These are phyloP conservation scores for Geranomyces michiganensis DNA, from an alignment of 192 early-diverging fungal genomes.

Conservation along the genomic window DNA sequence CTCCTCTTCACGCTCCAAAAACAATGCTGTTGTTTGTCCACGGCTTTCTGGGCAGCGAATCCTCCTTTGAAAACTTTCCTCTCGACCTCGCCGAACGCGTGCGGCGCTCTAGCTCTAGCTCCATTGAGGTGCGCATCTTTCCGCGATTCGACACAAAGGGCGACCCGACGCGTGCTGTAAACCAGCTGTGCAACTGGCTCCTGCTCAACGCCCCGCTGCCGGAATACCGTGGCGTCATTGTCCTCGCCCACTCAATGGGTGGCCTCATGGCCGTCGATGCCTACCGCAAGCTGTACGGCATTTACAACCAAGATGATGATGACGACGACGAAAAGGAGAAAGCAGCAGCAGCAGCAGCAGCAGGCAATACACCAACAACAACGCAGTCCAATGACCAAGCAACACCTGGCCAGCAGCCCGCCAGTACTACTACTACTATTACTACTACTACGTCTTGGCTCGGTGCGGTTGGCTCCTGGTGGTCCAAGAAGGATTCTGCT, in stretches of 20 bases:
- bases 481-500: conserved; percentile 9
- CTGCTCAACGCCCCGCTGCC: conserved; percentile 42
- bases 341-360: background rate
- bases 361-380: conserved; percentile 3
- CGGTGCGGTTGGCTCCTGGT: conserved; percentile 22
- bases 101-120: background rate
- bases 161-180: conserved; percentile 33
- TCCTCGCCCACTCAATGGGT: conserved; percentile 55
- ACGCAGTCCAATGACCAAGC: too few species aligned
- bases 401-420: too few species aligned
- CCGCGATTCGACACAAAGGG: conserved; percentile 50
- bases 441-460: conserved; percentile 15
- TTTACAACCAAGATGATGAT: conserved; percentile 12
- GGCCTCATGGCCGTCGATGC: conserved; percentile 52
- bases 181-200: conserved; percentile 48
- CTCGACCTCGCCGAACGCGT: conserved; percentile 37
- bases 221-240: conserved; percentile 37
- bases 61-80: conserved; percentile 51
- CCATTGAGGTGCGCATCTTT: conserved; percentile 39
- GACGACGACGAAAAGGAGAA: background rate
- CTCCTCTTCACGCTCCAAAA: conserved; percentile 7
- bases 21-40: conserved; percentile 57
- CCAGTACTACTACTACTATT: too few species aligned
- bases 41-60: conserved; percentile 51
- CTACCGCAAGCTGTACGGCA: conserved; percentile 33